These are phyloP conservation scores for Moelleriella libera DNA, from an alignment of 2,329 filamentous ascomycete species.

Conservation along the genomic window DNA sequence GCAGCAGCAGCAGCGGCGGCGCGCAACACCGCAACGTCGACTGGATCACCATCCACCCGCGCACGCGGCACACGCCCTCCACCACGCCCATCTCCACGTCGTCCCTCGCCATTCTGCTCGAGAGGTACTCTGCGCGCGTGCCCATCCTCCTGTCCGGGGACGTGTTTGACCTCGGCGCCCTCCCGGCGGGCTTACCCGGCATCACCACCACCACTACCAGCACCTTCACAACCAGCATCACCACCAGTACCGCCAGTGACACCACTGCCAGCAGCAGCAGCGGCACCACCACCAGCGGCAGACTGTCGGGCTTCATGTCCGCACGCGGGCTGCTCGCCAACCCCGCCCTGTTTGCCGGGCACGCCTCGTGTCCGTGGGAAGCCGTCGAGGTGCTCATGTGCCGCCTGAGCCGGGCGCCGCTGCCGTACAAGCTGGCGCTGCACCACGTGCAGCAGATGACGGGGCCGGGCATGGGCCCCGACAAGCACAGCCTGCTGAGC, in stretches of 20 bases:
- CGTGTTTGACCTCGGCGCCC: slow-evolving; percentile 41
- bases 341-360: slow-evolving; percentile 48
- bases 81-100: slow-evolving; percentile 46
- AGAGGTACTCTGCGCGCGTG: slow-evolving; percentile 36
- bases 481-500: slow-evolving; percentile 37
- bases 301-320: slow-evolving; percentile 52
- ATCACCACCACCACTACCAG: slow-evolving; percentile 17
- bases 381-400: slow-evolving; percentile 50
- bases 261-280: slow-evolving; percentile 12
- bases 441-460: slow-evolving; percentile 59
- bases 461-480: slow-evolving; percentile 37
- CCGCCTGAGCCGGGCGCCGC: slow-evolving; percentile 38
- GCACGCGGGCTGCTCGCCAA: slow-evolving; percentile 54
- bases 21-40: slow-evolving; percentile 39
- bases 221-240: too few relatives aligned
- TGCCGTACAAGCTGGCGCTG: slow-evolving; percentile 48
- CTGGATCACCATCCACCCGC: slow-evolving; percentile 57
- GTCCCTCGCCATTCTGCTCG: slow-evolving; percentile 41
- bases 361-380: slow-evolving; percentile 43
- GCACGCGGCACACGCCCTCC: slow-evolving; percentile 46
- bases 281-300: slow-evolving; percentile 24
- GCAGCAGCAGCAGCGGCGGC: slow-evolving; percentile 16
- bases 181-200: slow-evolving; percentile 21
- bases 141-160: slow-evolving; percentile 58
- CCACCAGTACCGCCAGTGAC: too few relatives aligned